Evolutionary conservation across 306 rosid genomes (phyloP).

Genomic region (Astragalus membranaceus): DNA sequence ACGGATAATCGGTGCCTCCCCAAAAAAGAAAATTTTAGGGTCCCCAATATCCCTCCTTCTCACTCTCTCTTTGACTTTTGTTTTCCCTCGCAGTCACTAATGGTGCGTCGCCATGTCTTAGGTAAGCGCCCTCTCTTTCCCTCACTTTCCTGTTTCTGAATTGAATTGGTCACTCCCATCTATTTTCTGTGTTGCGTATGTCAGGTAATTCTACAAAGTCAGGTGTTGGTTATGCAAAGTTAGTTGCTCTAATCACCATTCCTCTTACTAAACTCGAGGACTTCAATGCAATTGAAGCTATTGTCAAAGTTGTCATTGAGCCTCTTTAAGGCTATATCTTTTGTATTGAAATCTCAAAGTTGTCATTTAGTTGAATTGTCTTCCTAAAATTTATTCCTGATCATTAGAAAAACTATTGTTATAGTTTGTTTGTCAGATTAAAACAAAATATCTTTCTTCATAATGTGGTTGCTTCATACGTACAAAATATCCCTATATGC

Average conservation of each 20-base stretch:
- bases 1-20: too few relatives aligned
- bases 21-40: too few relatives aligned
- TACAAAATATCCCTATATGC: background rate
- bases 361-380: background rate
- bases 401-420: background rate
- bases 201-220: slow-evolving; percentile 58
- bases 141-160: too few relatives aligned
- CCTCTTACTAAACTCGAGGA: too few relatives aligned
- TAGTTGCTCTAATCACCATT: slow-evolving; percentile 72
- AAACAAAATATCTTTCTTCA: background rate
- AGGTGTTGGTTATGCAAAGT: slow-evolving; percentile 72
- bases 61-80: too few relatives aligned
- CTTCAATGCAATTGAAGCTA: slow-evolving; percentile 59
- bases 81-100: too few relatives aligned
- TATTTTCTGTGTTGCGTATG: background rate
- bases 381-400: background rate
- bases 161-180: background rate
- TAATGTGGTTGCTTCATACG: background rate
- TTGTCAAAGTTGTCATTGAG: slow-evolving; percentile 49
- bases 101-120: too few relatives aligned
- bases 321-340: slow-evolving; percentile 34
- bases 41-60: too few relatives aligned
- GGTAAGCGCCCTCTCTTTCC: background rate
- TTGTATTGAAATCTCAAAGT: background rate
- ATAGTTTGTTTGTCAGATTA: background rate